Evolutionary conservation across 768 basidiomycete genomes (phyloP), one percentile per base, ranked within the genome.

Genomic region (Phaffia tasmanica): DNA sequence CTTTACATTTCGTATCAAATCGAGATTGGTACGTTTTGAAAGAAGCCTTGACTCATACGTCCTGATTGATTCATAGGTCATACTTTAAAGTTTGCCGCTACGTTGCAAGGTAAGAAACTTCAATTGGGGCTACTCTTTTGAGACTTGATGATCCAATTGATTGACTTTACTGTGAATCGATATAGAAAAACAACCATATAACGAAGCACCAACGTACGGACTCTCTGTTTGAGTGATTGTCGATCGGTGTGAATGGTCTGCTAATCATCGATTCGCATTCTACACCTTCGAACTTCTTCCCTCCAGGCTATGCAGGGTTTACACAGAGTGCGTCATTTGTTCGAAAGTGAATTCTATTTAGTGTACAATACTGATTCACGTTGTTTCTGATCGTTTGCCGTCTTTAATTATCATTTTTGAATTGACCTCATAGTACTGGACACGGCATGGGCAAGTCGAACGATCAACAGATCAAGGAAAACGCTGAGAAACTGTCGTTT

Each of bases 361-460:
- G n/a, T 42, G 11, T 11, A 11, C 35, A 11, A 11, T 42, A 42
- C 35, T 42, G 35, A 42, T 42, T 42, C 6, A 42, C 4, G 35
- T 42, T 42, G 35, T 42, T 42, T 42, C 35, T 42, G 35, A n/a
- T n/a, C n/a, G n/a, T n/a, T 42, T 42, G 35, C 35, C 35, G n/a
- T n/a, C n/a, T n/a, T n/a, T n/a, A n/a, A n/a, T n/a, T n/a, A n/a
- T n/a, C n/a, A n/a, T n/a, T n/a, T n/a, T n/a, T n/a, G n/a, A n/a
- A n/a, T n/a, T n/a, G 11, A 42, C 11, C 35, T 42, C 11, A 5
- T 42, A 42, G 35, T 23, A 68, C 67, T 3, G 67, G 67, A 5
- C 67, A 68, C 35, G 67, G 67, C 27, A 63, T 59, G 62, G 67
- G 67, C 15, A 68, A 68, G 49, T 57, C 62, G 30, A 63, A 23